phyloP scores from a whole-genome alignment of 495 filamentous ascomycete species.

The Penicillium verhagenii region DNA sequence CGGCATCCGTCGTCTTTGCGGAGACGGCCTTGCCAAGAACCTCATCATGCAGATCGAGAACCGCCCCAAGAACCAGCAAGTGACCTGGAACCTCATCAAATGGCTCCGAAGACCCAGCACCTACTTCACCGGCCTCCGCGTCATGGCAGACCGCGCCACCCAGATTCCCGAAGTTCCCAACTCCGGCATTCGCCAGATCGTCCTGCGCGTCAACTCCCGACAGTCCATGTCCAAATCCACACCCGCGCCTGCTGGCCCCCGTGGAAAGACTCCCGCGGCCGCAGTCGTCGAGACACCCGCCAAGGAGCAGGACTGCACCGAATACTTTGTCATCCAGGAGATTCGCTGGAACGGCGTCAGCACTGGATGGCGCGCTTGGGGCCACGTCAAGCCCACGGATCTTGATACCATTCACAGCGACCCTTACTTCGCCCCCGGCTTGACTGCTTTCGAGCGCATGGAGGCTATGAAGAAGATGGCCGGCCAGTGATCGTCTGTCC shows the following conservation, averaged over 20 bases:
- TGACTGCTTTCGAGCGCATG: slow-evolving; percentile 34
- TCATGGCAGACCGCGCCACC: slow-evolving; percentile 59
- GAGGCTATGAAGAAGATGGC: slow-evolving; percentile 33
- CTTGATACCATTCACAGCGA: slow-evolving; percentile 40
- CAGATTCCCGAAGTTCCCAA: slow-evolving; percentile 48
- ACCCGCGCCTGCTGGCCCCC: background rate
- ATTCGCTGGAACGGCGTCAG: slow-evolving; percentile 54
- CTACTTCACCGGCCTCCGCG: slow-evolving; percentile 41
- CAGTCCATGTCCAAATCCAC: slow-evolving; percentile 50
- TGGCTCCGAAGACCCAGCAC: slow-evolving; percentile 56
- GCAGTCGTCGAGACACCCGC: slow-evolving; percentile 24
- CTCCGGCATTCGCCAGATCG: slow-evolving; percentile 62
- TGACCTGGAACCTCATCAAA: slow-evolving; percentile 66
- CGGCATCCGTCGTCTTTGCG: slow-evolving; percentile 58
- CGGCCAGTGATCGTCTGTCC: background rate
- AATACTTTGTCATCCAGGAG: slow-evolving; percentile 79
- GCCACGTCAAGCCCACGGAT: slow-evolving; percentile 60
- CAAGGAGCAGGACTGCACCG: slow-evolving; percentile 62
- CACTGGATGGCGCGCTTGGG: slow-evolving; percentile 74
- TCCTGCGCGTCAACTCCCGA: slow-evolving; percentile 66
- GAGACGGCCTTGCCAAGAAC: slow-evolving; percentile 54
- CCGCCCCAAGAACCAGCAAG: slow-evolving; percentile 48
- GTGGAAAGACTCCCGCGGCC: background rate
- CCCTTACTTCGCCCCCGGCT: slow-evolving; percentile 34
- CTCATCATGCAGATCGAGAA: slow-evolving; percentile 55